Evolutionary conservation across 2,329 filamentous ascomycete genomes (phyloP).

Genomic region (Clonostachys rosea): DNA sequence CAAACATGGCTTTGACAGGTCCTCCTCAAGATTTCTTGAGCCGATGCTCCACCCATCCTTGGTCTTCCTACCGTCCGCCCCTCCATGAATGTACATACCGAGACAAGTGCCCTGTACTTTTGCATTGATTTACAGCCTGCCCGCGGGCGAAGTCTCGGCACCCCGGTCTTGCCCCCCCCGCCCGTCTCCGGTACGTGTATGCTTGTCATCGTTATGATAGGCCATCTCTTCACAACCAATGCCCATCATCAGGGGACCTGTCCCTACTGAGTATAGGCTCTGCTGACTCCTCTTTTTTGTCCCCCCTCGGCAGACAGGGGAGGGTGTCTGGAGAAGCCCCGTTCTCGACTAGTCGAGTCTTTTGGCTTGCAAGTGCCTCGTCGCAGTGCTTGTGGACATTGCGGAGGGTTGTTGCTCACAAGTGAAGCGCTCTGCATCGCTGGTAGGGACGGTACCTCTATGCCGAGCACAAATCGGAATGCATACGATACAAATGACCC

Average conservation of each 20-base stretch:
- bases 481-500: no score
- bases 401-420: background rate
- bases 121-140: slow-evolving; percentile 4
- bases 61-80: slow-evolving; percentile 1
- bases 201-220: background rate
- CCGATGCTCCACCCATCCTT: slow-evolving; percentile 5
- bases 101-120: slow-evolving; percentile 2
- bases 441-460: background rate
- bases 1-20: slow-evolving; percentile 1
- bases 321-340: background rate
- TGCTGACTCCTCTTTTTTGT: no score
- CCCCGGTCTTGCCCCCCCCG: slow-evolving; percentile 5
- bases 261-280: background rate
- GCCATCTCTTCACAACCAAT: background rate
- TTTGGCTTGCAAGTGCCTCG: no score
- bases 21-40: slow-evolving; percentile 1
- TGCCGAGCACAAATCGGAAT: no score
- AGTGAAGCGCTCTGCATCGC: background rate
- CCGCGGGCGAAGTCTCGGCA: slow-evolving; percentile 6
- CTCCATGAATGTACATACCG: slow-evolving; percentile 4
- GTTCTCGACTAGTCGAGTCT: no score
- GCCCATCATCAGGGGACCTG: slow-evolving; percentile 1
- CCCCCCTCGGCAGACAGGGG: slow-evolving; percentile 3
- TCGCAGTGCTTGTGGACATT: background rate
- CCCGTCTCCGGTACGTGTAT: background rate